These are phyloP conservation scores for Thelephora ganbajun DNA, from an alignment of 768 basidiomycete genomes.

Conservation along the genomic window DNA sequence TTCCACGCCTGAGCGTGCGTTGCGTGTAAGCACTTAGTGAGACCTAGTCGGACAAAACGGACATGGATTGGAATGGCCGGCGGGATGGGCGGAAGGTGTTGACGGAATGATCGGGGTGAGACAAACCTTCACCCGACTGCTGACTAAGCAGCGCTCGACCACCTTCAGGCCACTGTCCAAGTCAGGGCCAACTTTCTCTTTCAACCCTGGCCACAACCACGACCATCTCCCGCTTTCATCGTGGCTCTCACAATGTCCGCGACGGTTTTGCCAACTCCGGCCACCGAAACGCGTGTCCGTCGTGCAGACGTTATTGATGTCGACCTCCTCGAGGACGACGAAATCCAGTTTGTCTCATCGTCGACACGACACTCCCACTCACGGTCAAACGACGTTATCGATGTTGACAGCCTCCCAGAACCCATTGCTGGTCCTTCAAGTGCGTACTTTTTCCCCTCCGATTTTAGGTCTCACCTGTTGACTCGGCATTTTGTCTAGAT, in stretches of 20 bases:
- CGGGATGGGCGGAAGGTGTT: neutral
- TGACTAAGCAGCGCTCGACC: no score
- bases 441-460: neutral
- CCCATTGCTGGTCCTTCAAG: neutral
- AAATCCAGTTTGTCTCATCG: conserved; percentile 10
- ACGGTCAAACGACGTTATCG: conserved; percentile 1
- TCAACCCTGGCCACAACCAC: no score
- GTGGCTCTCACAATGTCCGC: neutral
- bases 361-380: conserved; percentile 10
- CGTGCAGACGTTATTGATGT: conserved; percentile 29
- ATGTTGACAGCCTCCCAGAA: no score
- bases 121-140: no score
- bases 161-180: no score
- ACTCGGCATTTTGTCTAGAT: neutral
- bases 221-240: no score
- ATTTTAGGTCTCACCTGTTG: neutral
- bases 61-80: neutral
- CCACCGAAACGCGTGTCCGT: conserved; percentile 4
- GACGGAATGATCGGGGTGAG: no score
- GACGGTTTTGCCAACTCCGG: neutral
- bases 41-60: no score
- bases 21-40: no score
- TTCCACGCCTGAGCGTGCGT: conserved; percentile 17
- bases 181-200: no score
- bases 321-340: conserved; percentile 25